Conservation (phyloP, 2,329 filamentous ascomycete genomes). For the Xylariaceae sp. region DNA sequence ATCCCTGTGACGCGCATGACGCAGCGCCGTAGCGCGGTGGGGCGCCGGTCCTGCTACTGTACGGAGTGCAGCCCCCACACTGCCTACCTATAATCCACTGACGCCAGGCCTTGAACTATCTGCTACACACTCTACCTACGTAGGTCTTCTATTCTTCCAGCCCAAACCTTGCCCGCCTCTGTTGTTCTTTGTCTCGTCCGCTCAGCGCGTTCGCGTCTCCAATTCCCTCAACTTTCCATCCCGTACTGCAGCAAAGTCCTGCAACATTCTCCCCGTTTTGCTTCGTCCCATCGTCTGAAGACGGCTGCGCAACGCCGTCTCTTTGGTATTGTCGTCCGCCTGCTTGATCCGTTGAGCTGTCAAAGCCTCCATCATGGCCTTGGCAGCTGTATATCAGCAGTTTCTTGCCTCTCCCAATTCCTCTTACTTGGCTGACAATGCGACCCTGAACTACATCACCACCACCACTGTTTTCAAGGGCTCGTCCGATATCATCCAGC, state of each 20-base stretch:
- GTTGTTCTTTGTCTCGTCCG: background rate
- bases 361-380: constrained; percentile 39
- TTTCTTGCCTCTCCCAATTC: constrained; percentile 66
- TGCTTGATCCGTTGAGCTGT: constrained; percentile 3
- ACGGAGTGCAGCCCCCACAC: background rate
- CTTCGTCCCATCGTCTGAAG: background rate
- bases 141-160: too few relatives aligned
- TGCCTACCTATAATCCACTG: background rate
- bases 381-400: constrained; percentile 60
- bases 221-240: too few relatives aligned
- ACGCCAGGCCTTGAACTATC: too few relatives aligned
- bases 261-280: background rate
- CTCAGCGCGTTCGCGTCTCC: too few relatives aligned
- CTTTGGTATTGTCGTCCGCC: constrained; percentile 1
- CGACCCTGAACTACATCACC: constrained; percentile 81
- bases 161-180: constrained; percentile 2
- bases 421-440: constrained; percentile 59
- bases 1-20: constrained; percentile 24
- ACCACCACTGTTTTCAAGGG: constrained; percentile 73
- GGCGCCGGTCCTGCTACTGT: constrained; percentile 15
- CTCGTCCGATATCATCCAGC: constrained; percentile 73
- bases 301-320: background rate
- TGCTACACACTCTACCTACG: too few relatives aligned
- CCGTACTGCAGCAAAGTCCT: too few relatives aligned
- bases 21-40: constrained; percentile 17